Conservation (phyloP, 495 filamentous ascomycete genomes). For the Trichoderma orchidacearum region DNA sequence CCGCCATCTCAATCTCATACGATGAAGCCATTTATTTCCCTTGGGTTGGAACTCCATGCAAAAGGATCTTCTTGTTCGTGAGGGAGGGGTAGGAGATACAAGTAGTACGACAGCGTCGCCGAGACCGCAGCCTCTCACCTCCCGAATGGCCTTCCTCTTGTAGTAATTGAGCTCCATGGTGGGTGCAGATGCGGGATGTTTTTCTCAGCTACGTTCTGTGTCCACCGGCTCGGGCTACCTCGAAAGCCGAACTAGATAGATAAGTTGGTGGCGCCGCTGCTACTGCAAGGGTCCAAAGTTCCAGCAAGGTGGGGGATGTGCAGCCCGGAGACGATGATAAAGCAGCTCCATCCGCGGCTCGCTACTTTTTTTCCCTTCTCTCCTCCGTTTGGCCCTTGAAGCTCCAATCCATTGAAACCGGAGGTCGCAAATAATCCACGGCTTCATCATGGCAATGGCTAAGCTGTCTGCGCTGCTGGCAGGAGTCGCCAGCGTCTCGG, state of each 20-base stretch:
- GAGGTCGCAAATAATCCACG: neutral
- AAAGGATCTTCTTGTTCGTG: no score
- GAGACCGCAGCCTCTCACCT: neutral
- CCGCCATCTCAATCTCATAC: no score
- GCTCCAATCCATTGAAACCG: no score
- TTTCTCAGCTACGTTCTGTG: no score
- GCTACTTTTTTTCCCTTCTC: neutral
- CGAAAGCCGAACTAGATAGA: no score
- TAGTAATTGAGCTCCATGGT: neutral
- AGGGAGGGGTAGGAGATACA: no score
- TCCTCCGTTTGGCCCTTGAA: neutral
- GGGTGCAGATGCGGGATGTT: neutral
- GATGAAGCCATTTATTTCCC: no score
- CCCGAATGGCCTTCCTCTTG: neutral
- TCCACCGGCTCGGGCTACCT: no score
- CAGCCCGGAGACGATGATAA: neutral
- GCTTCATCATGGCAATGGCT: neutral
- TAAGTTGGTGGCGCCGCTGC: no score
- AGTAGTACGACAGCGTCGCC: neutral
- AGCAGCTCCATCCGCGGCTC: neutral
- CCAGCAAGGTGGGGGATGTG: neutral
- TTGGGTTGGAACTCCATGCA: no score
- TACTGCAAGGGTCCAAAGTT: neutral
- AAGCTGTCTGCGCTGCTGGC: neutral
- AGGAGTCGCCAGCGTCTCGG: neutral